phyloP scores from a whole-genome alignment of 305 asterid genomes.

The Fraxinus xanthoxyloides region DNA sequence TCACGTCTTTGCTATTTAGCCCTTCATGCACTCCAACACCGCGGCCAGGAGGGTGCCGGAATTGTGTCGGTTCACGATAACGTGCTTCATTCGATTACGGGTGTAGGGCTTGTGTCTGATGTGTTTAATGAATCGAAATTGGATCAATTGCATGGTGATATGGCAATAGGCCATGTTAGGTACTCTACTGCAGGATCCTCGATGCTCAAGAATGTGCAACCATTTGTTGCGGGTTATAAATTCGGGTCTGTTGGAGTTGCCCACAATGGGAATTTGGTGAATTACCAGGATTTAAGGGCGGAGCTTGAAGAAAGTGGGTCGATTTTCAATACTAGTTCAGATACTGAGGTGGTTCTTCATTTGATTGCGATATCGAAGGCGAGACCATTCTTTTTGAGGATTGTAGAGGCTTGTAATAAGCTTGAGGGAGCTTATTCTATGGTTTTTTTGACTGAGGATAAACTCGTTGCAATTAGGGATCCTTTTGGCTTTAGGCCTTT shows the following conservation, averaged over 20 bases:
- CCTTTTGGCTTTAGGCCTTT: conserved; percentile 31
- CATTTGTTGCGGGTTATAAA: background rate
- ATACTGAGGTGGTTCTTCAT: background rate
- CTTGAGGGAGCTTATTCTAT: conserved; percentile 29
- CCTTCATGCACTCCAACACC: conserved; percentile 88
- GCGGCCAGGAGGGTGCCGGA: conserved; percentile 92
- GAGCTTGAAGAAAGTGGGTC: background rate
- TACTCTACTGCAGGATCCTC: conserved; percentile 59
- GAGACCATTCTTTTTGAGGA: background rate
- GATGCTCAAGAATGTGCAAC: background rate
- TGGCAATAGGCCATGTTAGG: conserved; percentile 89
- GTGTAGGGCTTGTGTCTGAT: conserved; percentile 80
- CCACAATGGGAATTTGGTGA: background rate
- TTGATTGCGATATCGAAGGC: background rate
- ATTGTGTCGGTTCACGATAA: conserved; percentile 64
- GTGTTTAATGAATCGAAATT: conserved; percentile 70
- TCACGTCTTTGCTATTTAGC: conserved; percentile 74
- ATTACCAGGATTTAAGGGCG: background rate
- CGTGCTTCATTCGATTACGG: conserved; percentile 69
- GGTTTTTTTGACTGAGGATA: conserved; percentile 19
- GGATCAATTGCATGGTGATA: conserved; percentile 61
- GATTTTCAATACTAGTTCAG: background rate
- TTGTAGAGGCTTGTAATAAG: conserved; percentile 24
- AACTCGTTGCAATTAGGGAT: conserved; percentile 19
- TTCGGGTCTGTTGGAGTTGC: background rate